Base-by-base conservation (phyloP, 768 basidiomycete genomes). In the Russula vinacea region DNA sequence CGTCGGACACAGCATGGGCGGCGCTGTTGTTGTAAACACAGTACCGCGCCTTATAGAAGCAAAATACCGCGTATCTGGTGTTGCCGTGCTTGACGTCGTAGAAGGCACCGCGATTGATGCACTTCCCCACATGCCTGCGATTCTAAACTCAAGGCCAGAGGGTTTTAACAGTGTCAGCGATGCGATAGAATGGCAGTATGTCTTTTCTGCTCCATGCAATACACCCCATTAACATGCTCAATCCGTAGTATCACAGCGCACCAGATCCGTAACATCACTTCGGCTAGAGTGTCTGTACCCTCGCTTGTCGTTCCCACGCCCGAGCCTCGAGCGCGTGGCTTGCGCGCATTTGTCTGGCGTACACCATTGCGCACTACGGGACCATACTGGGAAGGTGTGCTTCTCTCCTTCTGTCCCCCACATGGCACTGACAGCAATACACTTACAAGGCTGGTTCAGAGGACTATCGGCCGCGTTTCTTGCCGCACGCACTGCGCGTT, bases 1-100 rank as follows among this genome's bases (percentile, higher is more conserved):
- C 8, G 81, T 97, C 10, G 97, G 97, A 0, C 97, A 99, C 72
- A 95, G 92, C 63, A 96, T 99, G 89, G 97, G 97, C 16, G 96
- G 95, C 29, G 88, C 94, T 0, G 94, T 97, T 4, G 83, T 92
- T 24, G 84, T 89, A 9, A 83, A 86, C 5, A 81, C 87, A 2
- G 86, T 85, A 65, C 84, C 91, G 1, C 72, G 75, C 19, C 78
- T 99, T 2, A 82, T 90, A 59, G 81, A 84, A 50, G 77, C 76
- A 26, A 84, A 85, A 54, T 96, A 92, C 68, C 80, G 80, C 16
- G 78, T 98, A 3, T 80, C 83, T 2, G 93, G 93, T 5, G 86
- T 92, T 10, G 83, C 82, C 0, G 94, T 95, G 1, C 76, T 95
- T 3, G 93, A 95, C 68, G 91, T 94, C 19, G 93, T 95, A 1